A percentile compares a stretch with the other conserved stretches of the same genome.
Conservation (phyloP, 148 eudicot species). For the Chenopodium suecicum region DNA sequence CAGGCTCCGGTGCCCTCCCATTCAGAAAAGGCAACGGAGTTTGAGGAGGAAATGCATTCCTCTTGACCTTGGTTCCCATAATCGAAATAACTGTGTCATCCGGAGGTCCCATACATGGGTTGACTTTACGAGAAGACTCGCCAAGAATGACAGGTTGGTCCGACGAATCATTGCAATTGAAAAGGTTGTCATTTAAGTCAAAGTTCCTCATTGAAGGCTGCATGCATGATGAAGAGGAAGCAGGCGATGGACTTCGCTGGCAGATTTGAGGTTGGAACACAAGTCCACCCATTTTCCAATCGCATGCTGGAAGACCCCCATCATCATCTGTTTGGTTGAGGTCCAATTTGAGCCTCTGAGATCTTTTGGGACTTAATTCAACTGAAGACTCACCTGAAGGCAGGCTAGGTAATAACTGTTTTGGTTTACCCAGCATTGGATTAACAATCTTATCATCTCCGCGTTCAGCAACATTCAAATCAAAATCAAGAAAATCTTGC, state of each 20-base stretch:
- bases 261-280: constrained; percentile 29
- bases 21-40: constrained; percentile 34
- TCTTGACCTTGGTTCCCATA: constrained; percentile 69
- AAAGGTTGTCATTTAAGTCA: constrained; percentile 76
- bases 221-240: constrained; percentile 67
- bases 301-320: constrained; percentile 45
- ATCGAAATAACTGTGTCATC: constrained; percentile 64
- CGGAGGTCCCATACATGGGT: constrained; percentile 34
- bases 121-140: constrained; percentile 40
- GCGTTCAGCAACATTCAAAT: constrained; percentile 71
- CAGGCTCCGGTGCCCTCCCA: constrained; percentile 47
- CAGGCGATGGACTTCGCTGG: constrained; percentile 49
- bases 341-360: constrained; percentile 59
- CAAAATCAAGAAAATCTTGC: constrained; percentile 55
- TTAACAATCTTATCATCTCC: constrained; percentile 42
- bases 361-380: constrained; percentile 44
- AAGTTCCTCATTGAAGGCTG: constrained; percentile 59
- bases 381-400: constrained; percentile 51
- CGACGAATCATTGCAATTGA: constrained; percentile 39
- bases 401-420: constrained; percentile 27
- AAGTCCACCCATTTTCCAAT: constrained; percentile 41
- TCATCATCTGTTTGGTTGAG: constrained; percentile 66
- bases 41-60: constrained; percentile 40
- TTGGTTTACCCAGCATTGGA: constrained; percentile 30
- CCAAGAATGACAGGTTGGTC: constrained; percentile 34